Percentiles rank a stretch among this genome's conserved stretches.
These are phyloP conservation scores for Rosa rugosa DNA, from an alignment of 306 rosid genomes.

Conservation along the genomic window DNA sequence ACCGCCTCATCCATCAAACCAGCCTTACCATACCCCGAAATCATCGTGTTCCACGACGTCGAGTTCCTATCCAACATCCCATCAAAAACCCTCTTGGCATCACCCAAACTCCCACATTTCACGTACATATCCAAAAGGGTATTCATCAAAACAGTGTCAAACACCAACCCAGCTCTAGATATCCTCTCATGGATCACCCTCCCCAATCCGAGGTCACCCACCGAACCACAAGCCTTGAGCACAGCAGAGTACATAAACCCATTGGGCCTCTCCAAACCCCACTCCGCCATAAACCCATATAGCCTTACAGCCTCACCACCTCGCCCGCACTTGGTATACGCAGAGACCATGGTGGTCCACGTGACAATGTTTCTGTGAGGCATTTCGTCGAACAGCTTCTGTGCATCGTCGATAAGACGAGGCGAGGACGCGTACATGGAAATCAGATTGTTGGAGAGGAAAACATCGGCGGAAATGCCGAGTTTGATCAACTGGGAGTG, in stretches of 20 bases:
- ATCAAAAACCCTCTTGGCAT: slow-evolving; percentile 58
- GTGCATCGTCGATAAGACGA: slow-evolving; percentile 40
- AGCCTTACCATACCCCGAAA: slow-evolving; percentile 54
- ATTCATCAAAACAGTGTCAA: slow-evolving; percentile 79
- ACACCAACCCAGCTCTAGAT: slow-evolving; percentile 38
- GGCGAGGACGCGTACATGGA: slow-evolving; percentile 44
- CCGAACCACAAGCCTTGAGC: slow-evolving; percentile 69
- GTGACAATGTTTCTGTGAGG: slow-evolving; percentile 52
- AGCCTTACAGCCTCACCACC: slow-evolving; percentile 52
- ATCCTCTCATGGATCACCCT: slow-evolving; percentile 49
- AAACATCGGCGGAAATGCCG: slow-evolving; percentile 48
- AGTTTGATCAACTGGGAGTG: slow-evolving; percentile 58
- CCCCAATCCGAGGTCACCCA: slow-evolving; percentile 56
- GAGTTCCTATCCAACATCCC: slow-evolving; percentile 43
- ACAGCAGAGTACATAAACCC: slow-evolving; percentile 73
- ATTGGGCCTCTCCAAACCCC: slow-evolving; percentile 55
- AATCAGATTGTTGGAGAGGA: slow-evolving; percentile 57
- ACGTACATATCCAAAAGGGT: slow-evolving; percentile 83
- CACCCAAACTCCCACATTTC: slow-evolving; percentile 70
- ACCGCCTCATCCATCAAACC: slow-evolving; percentile 65
- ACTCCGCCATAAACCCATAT: slow-evolving; percentile 47
- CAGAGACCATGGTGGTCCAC: slow-evolving; percentile 87
- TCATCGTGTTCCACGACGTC: slow-evolving; percentile 62
- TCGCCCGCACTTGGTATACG: slow-evolving; percentile 50
- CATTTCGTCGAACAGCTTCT: slow-evolving; percentile 71